Base-by-base conservation (phyloP, 2,329 filamentous ascomycete genomes). In the Fusarium neocosmosporiellum region DNA sequence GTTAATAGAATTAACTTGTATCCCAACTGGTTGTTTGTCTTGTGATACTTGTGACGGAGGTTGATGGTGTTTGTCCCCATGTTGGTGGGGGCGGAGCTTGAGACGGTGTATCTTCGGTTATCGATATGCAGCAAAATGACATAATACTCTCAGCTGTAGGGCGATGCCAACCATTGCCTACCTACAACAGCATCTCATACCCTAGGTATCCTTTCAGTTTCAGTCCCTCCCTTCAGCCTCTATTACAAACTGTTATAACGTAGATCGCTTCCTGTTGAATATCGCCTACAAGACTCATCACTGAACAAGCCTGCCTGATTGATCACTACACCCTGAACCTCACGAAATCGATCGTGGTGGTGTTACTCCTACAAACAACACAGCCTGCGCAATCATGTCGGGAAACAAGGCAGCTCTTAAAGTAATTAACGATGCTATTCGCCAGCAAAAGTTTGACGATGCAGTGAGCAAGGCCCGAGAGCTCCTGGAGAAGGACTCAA, bases 401-500 rank as follows among this genome's bases (percentile, higher is more conserved):
- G 82, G 81, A 70, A 81, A 86, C 80, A 98, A 97, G 84, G 88
- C 91, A 61, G 90, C 91, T 67, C 86, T 98, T 76, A 98, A 97
- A 84, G 90, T 92, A 74, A 93, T 96, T 73, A 93, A 92, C 79
- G 88, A 93, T 72, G 91, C 92, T 54, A 88, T 98, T 74, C 93
- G 94, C 79, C 88, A 91, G 68, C 89, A 93, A 77, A 92, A 96
- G 78, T 98, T 92, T 85, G 92, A 93, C 68, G 91, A 93, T 78
- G 94, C 93, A 48, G 87, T 92, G 59, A 84, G 88, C 33, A 90
- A 94, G 79, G 91, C 94, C 6, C 87, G 90, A 69, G 88, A 89
- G 31, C 86, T 97, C 39, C 84, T 98, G 55, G 86, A 91, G 61
- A 88, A 89, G 72, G 95, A 98, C 70, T 84, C 91, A 2, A 89